Evolutionary conservation across 78 protist genomes (phyloP).

Genomic region (Dictyostelium purpureum): DNA sequence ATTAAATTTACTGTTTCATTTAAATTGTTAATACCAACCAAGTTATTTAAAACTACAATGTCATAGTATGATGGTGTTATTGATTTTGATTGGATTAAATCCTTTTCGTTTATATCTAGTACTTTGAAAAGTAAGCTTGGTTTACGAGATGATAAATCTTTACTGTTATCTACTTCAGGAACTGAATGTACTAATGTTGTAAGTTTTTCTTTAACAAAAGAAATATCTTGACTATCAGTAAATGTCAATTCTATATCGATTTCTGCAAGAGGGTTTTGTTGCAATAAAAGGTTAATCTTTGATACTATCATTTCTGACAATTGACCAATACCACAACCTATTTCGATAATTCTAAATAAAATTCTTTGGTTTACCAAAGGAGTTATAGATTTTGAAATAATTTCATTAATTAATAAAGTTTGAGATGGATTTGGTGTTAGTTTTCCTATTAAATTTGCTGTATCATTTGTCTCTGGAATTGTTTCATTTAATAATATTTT

Average conservation of each 20-base stretch:
- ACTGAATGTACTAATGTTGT: neutral
- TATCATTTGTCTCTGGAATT: neutral
- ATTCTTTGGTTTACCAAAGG: neutral
- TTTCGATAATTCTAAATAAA: slow-evolving; percentile 23
- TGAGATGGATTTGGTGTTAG: neutral
- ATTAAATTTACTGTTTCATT: neutral
- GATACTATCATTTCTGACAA: neutral
- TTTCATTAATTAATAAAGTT: neutral
- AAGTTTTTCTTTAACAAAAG: neutral
- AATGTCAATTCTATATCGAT: slow-evolving; percentile 25
- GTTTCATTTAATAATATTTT: neutral
- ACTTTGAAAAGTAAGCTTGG: neutral
- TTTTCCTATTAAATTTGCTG: neutral
- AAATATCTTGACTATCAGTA: neutral
- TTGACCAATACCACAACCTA: slow-evolving; percentile 34
- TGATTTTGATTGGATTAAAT: neutral
- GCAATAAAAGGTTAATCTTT: neutral
- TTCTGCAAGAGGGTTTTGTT: neutral
- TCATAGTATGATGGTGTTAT: slow-evolving; percentile 26
- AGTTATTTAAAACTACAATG: neutral
- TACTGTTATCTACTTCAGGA: neutral
- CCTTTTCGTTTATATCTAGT: neutral
- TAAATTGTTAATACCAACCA: neutral
- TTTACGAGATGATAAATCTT: neutral
- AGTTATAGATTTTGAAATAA: neutral